Evolutionary conservation across 768 basidiomycete species (phyloP), one percentile per base, ranked within the genome.

Genomic region (Pholiota microspora): DNA sequence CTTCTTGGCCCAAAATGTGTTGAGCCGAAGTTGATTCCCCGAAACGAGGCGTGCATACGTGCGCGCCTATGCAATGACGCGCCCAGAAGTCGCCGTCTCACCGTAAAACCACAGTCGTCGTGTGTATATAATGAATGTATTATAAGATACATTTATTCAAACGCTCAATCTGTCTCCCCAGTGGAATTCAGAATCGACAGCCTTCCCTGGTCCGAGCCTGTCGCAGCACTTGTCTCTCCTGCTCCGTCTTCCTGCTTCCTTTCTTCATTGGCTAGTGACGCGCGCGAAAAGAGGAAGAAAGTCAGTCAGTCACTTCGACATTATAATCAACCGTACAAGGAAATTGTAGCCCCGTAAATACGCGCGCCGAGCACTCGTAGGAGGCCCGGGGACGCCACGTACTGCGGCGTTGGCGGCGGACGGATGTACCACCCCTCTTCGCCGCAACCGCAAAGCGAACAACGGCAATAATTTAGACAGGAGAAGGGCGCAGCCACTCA

Each of bases 221-320:
- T 13, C 38, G 12, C 24, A 29, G 28, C 10, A 21, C 35, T 24
- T n/a, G 46, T 24, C 6, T 42, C 47, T n/a, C 10, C 36, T 18
- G 23, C 28, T 15, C 16, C 36, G 25, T 46, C 62, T 69, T 23
- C 68, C 67, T 46, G 57, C 57, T 71, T 70, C 62, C 62, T 62
- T 57, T 63, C 67, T 56, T 72, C 68, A 45, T 67, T 63, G 32
- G 64, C 65, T 1, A 72, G 35, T 38, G 31, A 47, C 7, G 36
- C 35, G 27, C n/a, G 24, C 6, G 18, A 8, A 51, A 32, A 27
- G 15, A n/a, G 42, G 15, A 38, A 24, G 24, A 16, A 23, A 31
- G 29, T 31, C 29, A 31, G 29, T 31, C 29, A 31, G 16, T 38
- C 28, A 46, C 21, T 21, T 13, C 8, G 12, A 46, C 28, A 21